A percentile compares a stretch with the other conserved stretches of the same genome.
These are phyloP conservation scores for Babesia ovata DNA, from an alignment of 169 alveolate genomes.

Conservation along the genomic window DNA sequence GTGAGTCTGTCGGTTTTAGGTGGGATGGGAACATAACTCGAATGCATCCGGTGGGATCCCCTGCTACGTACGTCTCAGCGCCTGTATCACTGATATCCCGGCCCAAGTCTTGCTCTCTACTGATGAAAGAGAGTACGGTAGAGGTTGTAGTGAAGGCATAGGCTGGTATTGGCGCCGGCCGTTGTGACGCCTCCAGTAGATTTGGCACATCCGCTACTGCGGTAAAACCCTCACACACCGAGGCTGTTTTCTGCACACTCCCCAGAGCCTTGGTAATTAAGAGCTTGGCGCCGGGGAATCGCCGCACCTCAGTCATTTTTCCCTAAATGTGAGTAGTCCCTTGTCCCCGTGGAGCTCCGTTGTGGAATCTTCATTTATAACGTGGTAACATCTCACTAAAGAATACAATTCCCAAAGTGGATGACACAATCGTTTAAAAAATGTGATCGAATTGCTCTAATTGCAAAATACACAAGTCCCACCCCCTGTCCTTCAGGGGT, in stretches of 20 bases:
- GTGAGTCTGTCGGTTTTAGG: not conserved
- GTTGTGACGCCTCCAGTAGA: not conserved
- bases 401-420: not conserved
- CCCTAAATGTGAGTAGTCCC: not conserved
- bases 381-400: not conserved
- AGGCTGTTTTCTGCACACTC: not conserved
- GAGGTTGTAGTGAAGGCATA: conserved; percentile 11
- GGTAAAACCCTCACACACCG: conserved; percentile 26
- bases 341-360: too few species aligned
- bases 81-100: not conserved
- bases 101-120: not conserved
- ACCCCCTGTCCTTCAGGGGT: not conserved
- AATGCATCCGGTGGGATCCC: conserved; percentile 65
- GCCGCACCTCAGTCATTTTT: conserved; percentile 12
- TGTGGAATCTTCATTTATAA: not conserved
- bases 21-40: conserved; percentile 1
- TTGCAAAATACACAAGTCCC: not conserved
- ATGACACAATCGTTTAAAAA: not conserved
- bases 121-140: conserved; percentile 27
- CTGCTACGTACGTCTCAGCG: conserved; percentile 35
- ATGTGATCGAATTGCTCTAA: not conserved
- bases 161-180: not conserved
- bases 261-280: conserved; percentile 30
- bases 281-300: conserved; percentile 17
- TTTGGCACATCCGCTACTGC: conserved; percentile 59